phyloP scores from a whole-genome alignment of 2,329 filamentous ascomycete genomes.

The Phyllachora maydis region DNA sequence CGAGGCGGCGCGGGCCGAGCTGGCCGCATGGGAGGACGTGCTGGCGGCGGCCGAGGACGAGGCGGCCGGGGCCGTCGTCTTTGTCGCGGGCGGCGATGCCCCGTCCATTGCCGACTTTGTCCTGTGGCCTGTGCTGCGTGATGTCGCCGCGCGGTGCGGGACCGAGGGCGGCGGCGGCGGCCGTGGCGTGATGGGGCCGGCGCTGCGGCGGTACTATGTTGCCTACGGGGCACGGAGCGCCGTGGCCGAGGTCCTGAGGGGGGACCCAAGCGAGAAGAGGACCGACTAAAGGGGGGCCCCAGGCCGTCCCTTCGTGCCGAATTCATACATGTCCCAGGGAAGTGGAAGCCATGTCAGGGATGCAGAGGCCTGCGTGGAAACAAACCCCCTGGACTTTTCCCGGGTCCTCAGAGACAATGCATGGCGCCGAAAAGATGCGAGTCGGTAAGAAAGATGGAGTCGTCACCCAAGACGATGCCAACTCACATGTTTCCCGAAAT shows the following conservation, averaged over 20 bases:
- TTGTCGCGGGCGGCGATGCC: slow-evolving; percentile 18
- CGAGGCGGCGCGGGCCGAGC: slow-evolving; percentile 16
- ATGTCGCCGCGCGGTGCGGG: slow-evolving; percentile 16
- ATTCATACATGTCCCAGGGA: too few species aligned
- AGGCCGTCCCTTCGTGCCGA: too few species aligned
- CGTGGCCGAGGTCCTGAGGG: slow-evolving; percentile 6
- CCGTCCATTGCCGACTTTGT: slow-evolving; percentile 31
- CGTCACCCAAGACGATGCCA: too few species aligned
- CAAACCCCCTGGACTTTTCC: too few species aligned
- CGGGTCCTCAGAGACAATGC: too few species aligned
- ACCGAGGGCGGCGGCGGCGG: slow-evolving; percentile 8
- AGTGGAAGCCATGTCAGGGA: too few species aligned
- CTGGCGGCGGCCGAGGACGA: slow-evolving; percentile 1
- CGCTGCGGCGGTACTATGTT: slow-evolving; percentile 1
- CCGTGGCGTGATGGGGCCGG: not conserved
- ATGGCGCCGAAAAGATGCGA: too few species aligned
- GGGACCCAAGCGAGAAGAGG: not conserved
- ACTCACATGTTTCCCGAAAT: too few species aligned
- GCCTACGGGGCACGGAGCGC: slow-evolving; percentile 2
- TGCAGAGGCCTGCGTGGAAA: too few species aligned
- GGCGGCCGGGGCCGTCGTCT: slow-evolving; percentile 9
- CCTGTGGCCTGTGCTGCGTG: slow-evolving; percentile 32
- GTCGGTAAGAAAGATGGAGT: too few species aligned
- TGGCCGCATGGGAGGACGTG: slow-evolving; percentile 5
- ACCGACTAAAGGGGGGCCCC: too few species aligned